These are phyloP conservation scores for Colletotrichum plurivorum DNA, from an alignment of 2,329 filamentous ascomycete species.

Conservation along the genomic window DNA sequence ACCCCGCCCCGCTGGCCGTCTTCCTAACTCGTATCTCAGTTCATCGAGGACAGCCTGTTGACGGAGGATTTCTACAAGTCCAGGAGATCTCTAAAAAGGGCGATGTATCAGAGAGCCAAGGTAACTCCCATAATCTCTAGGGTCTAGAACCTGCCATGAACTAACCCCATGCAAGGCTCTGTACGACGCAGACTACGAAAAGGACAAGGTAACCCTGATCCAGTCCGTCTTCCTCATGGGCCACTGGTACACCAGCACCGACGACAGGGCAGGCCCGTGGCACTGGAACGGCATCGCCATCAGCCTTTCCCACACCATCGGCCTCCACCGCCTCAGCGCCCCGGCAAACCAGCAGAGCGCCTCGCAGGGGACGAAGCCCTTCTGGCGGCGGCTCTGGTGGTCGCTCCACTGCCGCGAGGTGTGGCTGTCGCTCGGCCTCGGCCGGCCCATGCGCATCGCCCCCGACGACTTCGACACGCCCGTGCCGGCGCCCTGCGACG, in stretches of 20 bases:
- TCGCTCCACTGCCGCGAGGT: slow-evolving; percentile 24
- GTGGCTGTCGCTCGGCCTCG: slow-evolving; percentile 35
- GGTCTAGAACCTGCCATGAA: background rate
- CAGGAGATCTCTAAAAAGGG: slow-evolving; percentile 52
- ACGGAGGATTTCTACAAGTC: slow-evolving; percentile 42
- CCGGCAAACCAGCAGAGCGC: slow-evolving; percentile 1
- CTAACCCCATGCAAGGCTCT: slow-evolving; percentile 1
- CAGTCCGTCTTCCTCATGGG: slow-evolving; percentile 58
- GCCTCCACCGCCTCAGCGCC: slow-evolving; percentile 52
- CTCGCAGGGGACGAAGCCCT: slow-evolving; percentile 16
- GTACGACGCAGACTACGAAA: slow-evolving; percentile 49
- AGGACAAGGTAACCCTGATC: slow-evolving; percentile 55
- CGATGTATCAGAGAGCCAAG: slow-evolving; percentile 54
- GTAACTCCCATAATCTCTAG: slow-evolving; percentile 24
- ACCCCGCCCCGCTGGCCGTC: accelerated
- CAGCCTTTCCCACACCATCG: slow-evolving; percentile 57
- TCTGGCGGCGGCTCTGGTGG: slow-evolving; percentile 38
- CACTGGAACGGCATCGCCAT: slow-evolving; percentile 62
- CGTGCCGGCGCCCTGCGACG: slow-evolving; percentile 23
- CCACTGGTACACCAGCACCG: slow-evolving; percentile 57
- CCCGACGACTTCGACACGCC: slow-evolving; percentile 30
- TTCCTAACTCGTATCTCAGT: background rate
- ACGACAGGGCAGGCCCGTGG: slow-evolving; percentile 59
- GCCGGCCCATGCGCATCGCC: slow-evolving; percentile 33
- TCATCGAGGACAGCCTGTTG: slow-evolving; percentile 21